Evolutionary conservation across 2,329 filamentous ascomycete genomes (phyloP).

Genomic region (Tricladium varicosporioides): DNA sequence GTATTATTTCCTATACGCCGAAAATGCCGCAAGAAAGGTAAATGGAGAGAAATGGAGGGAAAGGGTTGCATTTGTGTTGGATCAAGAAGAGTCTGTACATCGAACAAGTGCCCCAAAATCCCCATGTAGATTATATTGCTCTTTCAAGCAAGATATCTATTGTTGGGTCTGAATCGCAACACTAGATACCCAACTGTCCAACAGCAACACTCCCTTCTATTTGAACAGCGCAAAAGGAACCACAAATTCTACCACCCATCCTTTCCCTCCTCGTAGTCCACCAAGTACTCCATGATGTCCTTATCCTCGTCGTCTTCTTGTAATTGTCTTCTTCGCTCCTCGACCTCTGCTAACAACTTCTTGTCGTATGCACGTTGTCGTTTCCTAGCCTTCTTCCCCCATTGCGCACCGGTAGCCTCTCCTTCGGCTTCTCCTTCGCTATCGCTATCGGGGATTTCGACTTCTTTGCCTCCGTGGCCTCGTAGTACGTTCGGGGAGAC

Average conservation of each 20-base stretch:
- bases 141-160: background rate
- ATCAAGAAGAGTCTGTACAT: background rate
- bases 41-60: background rate
- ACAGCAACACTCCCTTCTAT: background rate
- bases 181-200: background rate
- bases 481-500: constrained; percentile 65
- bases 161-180: background rate
- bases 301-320: constrained; percentile 69
- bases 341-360: constrained; percentile 61
- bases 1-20: background rate
- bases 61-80: background rate
- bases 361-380: constrained; percentile 67
- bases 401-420: constrained; percentile 42
- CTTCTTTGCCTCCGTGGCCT: constrained; percentile 42
- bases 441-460: constrained; percentile 52
- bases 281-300: constrained; percentile 71
- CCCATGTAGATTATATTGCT: background rate
- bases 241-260: constrained; percentile 24
- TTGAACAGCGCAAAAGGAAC: constrained; percentile 1
- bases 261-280: constrained; percentile 41
- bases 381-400: constrained; percentile 69
- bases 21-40: background rate
- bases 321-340: constrained; percentile 49
- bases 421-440: constrained; percentile 46
- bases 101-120: background rate